phyloP scores from a whole-genome alignment of 2,329 filamentous ascomycete genomes.

The Juglanconis sp. region DNA sequence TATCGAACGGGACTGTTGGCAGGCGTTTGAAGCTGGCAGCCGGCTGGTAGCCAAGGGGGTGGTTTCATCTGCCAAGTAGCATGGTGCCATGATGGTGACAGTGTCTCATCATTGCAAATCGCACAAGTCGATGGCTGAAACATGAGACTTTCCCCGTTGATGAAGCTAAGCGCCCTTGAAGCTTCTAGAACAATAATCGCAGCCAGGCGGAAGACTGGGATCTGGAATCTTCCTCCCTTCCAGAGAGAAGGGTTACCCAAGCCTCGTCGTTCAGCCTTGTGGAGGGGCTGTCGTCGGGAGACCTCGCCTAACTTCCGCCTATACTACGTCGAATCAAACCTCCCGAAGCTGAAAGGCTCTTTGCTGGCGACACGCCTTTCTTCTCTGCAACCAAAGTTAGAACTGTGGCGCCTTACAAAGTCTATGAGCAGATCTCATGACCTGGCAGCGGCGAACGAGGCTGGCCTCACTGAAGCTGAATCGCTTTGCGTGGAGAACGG shows the following conservation, averaged over 20 bases:
- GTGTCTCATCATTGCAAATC: slow-evolving; percentile 15
- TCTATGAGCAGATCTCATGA: no score
- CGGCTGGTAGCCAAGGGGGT: slow-evolving; percentile 1
- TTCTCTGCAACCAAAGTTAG: no score
- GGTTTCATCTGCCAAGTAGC: slow-evolving; percentile 13
- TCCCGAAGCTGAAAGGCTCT: not conserved
- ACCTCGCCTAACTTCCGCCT: not conserved
- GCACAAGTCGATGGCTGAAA: slow-evolving; percentile 12
- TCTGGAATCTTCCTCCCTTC: not conserved
- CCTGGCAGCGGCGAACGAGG: no score
- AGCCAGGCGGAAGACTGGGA: not conserved
- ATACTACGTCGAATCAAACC: not conserved
- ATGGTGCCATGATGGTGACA: not conserved
- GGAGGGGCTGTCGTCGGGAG: not conserved
- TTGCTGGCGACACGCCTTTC: no score
- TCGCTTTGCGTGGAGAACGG: no score
- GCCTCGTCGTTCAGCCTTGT: slow-evolving; percentile 2
- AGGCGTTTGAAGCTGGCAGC: not conserved
- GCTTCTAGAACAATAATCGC: slow-evolving; percentile 11
- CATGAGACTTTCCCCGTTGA: not conserved
- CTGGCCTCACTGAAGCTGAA: no score
- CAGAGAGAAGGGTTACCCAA: not conserved
- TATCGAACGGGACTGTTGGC: not conserved
- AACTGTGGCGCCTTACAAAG: no score
- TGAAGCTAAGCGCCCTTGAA: not conserved